Conservation (phyloP, 1,284 basidiomycete genomes). For the Pseudozyma pruni region DNA sequence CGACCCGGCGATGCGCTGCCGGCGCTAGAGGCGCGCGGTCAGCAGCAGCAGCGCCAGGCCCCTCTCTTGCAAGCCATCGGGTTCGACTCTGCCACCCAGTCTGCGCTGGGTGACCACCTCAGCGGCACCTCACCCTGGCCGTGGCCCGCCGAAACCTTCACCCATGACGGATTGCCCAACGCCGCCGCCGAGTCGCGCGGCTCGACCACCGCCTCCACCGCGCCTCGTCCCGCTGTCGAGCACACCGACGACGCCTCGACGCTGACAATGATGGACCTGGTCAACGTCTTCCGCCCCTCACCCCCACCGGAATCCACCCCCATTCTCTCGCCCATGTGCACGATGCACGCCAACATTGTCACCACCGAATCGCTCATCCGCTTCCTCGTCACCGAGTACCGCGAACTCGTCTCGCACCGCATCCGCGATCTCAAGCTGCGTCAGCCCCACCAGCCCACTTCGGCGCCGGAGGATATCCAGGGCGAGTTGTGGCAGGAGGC, state of each 20-base stretch:
- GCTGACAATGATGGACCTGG: slow-evolving; percentile 29
- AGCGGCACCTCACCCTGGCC: slow-evolving; percentile 33
- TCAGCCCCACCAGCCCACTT: neutral
- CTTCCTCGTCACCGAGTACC: slow-evolving; percentile 51
- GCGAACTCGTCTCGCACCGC: slow-evolving; percentile 28
- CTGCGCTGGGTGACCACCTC: slow-evolving; percentile 30
- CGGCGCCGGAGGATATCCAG: slow-evolving; percentile 5
- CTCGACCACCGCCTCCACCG: slow-evolving; percentile 28
- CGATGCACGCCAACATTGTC: slow-evolving; percentile 57
- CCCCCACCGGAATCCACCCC: slow-evolving; percentile 28
- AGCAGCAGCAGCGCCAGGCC: slow-evolving; percentile 14
- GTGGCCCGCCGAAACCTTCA: slow-evolving; percentile 47
- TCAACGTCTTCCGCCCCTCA: slow-evolving; percentile 48
- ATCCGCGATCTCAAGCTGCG: slow-evolving; percentile 31
- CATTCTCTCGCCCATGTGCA: slow-evolving; percentile 49
- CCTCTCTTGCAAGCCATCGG: slow-evolving; percentile 41
- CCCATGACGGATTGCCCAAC: slow-evolving; percentile 33
- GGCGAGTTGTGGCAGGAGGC: slow-evolving; percentile 41
- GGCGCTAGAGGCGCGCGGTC: slow-evolving; percentile 10
- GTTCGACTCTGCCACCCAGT: slow-evolving; percentile 30
- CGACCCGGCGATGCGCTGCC: slow-evolving; percentile 20
- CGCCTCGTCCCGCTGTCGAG: slow-evolving; percentile 10
- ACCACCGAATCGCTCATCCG: slow-evolving; percentile 51
- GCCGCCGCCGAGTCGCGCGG: slow-evolving; percentile 17
- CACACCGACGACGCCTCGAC: neutral